Percentiles rank a stretch among this genome's conserved stretches.
These are phyloP conservation scores for Mimosa bimucronata DNA, from an alignment of 306 rosid species.

Conservation along the genomic window DNA sequence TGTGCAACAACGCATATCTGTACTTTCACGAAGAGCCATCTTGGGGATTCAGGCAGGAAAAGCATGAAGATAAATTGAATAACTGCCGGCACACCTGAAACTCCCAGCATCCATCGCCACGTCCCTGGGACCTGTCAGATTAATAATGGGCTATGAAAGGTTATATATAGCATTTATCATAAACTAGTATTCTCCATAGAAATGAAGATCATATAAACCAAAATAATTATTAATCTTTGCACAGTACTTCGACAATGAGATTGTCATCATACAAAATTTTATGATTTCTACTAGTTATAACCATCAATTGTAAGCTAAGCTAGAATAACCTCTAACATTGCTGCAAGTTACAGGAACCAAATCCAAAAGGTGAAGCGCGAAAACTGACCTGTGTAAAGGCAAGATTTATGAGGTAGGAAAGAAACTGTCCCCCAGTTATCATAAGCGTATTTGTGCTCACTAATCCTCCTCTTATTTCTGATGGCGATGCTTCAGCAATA, in stretches of 20 bases:
- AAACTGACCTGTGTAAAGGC: slow-evolving; percentile 48
- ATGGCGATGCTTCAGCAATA: slow-evolving; percentile 88
- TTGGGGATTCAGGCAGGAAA: slow-evolving; percentile 88
- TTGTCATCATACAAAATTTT: background rate
- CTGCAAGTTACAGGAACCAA: background rate
- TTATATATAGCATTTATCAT: background rate
- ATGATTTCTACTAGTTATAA: background rate
- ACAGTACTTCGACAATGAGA: background rate
- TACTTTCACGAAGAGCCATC: slow-evolving; percentile 91
- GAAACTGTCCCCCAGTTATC: slow-evolving; percentile 90
- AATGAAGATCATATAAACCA: background rate
- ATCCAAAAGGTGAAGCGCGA: background rate
- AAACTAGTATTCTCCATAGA: background rate
- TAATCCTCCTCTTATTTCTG: slow-evolving; percentile 89
- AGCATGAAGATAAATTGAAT: slow-evolving; percentile 77
- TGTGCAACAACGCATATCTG: background rate
- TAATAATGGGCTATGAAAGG: slow-evolving; percentile 12
- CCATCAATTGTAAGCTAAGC: background rate
- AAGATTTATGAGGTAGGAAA: slow-evolving; percentile 87
- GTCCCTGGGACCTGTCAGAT: slow-evolving; percentile 86
- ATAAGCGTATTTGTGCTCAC: slow-evolving; percentile 87
- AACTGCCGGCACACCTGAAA: slow-evolving; percentile 80
- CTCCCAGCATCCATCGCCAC: slow-evolving; percentile 98
- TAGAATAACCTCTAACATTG: background rate
- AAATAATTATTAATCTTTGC: background rate